Base-by-base conservation (phyloP, 139 green algal genomes). In the Closterium sp. region DNA sequence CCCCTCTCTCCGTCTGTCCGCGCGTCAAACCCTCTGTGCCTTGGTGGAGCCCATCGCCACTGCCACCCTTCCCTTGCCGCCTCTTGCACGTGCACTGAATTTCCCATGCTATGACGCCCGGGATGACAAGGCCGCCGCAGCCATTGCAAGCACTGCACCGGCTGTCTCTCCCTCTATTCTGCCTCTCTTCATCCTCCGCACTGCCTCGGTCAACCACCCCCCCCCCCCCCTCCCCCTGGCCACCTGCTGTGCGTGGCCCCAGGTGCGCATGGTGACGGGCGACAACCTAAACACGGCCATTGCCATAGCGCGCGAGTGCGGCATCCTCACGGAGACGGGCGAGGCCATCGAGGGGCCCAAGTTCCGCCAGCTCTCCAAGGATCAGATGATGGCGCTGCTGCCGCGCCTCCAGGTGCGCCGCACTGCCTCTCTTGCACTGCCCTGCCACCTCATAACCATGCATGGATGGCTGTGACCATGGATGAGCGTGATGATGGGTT, bases 261-360 rank as follows among this genome's bases (percentile, higher is more conserved):
- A 36, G 31, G 98, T 99, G 91, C 97, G 97, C 93, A 99, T 99
- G 98, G 98, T 99, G 30, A 99, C 98, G 8, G 98, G 98, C 19
- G 98, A 99, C 95, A 99, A 99, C 95, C 96, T 98, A 33, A 95
- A 98, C 94, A 99, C 98, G 5, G 98, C 98, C 7, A 95, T 96
- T 86, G 97, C 99, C 94, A 99, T 99, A 32, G 98, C 98, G 3
- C 95, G 95, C 55, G 98, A 99, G 95, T 99, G 97, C 94, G 97
- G 97, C 94, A 99, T 99, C 90, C 95, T 99, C 25, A 96, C 95
- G n/a, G 95, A 95, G 35, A 90, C 91, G 34, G 95, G 94, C 35
- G 87, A 97, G 0, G 97, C 96, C 0, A 95, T 99, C 92, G 98
- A 99, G 92, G 98, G 97, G 3, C 96, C 97, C 34, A 93, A 95